A percentile compares a stretch with the other conserved stretches of the same genome.
phyloP scores from a whole-genome alignment of 2,329 filamentous ascomycete species.

The Elsinoe fawcettii region DNA sequence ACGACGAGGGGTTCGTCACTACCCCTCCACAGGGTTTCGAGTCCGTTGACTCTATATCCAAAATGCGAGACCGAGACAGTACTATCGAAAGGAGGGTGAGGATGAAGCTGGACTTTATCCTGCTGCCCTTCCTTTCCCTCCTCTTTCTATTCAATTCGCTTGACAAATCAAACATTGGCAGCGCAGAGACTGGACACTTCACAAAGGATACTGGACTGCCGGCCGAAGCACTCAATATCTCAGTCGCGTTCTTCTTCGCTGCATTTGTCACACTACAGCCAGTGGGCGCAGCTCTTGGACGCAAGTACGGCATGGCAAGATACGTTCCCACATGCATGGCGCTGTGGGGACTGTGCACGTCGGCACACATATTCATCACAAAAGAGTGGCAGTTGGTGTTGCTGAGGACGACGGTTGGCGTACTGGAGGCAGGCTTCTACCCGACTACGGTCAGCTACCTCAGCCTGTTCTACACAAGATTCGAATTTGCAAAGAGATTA shows the following conservation, averaged over 20 bases:
- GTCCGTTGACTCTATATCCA: neutral
- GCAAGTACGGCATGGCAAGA: slow-evolving; percentile 47
- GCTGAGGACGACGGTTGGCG: slow-evolving; percentile 40
- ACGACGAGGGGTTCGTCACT: neutral
- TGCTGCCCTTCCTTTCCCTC: slow-evolving; percentile 45
- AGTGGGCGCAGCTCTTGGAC: slow-evolving; percentile 49
- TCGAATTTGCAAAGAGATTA: slow-evolving; percentile 48
- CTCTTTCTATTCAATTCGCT: slow-evolving; percentile 47
- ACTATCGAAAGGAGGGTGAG: slow-evolving; percentile 31
- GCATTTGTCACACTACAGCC: slow-evolving; percentile 54
- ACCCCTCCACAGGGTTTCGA: neutral
- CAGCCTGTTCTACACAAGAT: slow-evolving; percentile 51
- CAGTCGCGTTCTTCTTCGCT: slow-evolving; percentile 51
- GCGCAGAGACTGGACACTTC: slow-evolving; percentile 53
- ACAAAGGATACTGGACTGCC: slow-evolving; percentile 47
- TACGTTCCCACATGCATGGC: slow-evolving; percentile 54
- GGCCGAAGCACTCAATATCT: slow-evolving; percentile 47
- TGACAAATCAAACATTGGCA: slow-evolving; percentile 48
- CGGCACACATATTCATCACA: slow-evolving; percentile 41
- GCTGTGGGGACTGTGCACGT: slow-evolving; percentile 45
- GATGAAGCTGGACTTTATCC: slow-evolving; percentile 43
- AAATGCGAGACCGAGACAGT: slow-evolving; percentile 10
- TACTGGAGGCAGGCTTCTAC: slow-evolving; percentile 51
- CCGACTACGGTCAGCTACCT: slow-evolving; percentile 53
- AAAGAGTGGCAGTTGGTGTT: slow-evolving; percentile 41